Percentiles rank a stretch among this genome's conserved stretches.
These are phyloP conservation scores for Talaromyces sp. DNA, from an alignment of 2,329 filamentous ascomycete species.

Conservation along the genomic window DNA sequence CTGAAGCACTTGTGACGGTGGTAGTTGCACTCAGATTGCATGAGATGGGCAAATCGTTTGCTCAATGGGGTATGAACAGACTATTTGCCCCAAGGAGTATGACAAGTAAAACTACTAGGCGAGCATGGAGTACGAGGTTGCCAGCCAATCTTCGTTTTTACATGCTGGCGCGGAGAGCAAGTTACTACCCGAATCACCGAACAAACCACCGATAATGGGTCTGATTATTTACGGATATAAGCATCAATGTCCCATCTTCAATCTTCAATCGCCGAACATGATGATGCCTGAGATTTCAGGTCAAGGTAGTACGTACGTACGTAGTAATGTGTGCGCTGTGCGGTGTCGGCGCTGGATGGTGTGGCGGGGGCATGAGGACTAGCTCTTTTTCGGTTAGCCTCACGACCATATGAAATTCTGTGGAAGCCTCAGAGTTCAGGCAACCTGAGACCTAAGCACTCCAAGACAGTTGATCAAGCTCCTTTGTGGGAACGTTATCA, in stretches of 20 bases:
- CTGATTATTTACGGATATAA: neutral
- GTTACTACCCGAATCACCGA: neutral
- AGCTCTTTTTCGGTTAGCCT: neutral
- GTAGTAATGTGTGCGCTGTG: neutral
- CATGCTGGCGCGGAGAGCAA: neutral
- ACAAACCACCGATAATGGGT: neutral
- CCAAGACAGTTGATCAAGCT: neutral
- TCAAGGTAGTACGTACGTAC: no score
- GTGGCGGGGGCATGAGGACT: neutral
- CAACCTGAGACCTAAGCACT: neutral
- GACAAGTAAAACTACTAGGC: neutral
- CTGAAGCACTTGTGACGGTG: neutral
- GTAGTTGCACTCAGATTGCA: neutral
- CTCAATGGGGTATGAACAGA: neutral
- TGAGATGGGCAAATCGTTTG: neutral
- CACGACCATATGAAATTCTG: neutral
- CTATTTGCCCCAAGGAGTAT: neutral
- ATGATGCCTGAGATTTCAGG: neutral
- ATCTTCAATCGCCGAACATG: neutral
- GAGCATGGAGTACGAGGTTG: neutral
- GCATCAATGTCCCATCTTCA: neutral
- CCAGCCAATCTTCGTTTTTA: neutral
- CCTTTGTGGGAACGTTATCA: neutral
- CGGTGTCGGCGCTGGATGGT: neutral
- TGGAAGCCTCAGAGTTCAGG: neutral